Evolutionary conservation across 768 basidiomycete species (phyloP), one percentile per base, ranked within the genome.

Genomic region (Kwoniella botswanensis): DNA sequence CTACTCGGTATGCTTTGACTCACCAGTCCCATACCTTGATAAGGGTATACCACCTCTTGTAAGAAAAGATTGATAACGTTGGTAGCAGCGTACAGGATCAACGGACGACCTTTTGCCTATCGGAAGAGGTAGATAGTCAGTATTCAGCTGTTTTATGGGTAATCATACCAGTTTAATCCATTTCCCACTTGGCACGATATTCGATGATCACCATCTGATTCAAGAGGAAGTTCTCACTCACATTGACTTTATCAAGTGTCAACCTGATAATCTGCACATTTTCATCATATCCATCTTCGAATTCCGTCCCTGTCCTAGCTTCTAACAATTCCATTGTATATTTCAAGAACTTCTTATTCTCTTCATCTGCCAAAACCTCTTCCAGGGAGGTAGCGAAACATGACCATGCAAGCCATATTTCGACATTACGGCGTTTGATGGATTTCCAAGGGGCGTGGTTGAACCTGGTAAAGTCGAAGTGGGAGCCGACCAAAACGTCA

Each of bases 391-490:
- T 85, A 78, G 91, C 91, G 83, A 90, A 94, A 77, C 92, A 89
- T 24, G 88, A 87, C 93, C 93, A 95, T 67, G 92, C 89, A 41
- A 96, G 85, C 91, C 93, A 95, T 70, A 88, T 85, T 53, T 86
- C 86, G 67, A 93, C 84, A 79, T 93, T 88, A 50, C 87, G 84
- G 18, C 85, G 86, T 55, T 86, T 88, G 68, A 96, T 87, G 13
- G 87, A 85, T 0, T 90, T 90, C 91, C 92, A 96, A 0, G 89
- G 88, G 17, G 86, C 88, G 74, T 88, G 89, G 67, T 87, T 84
- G 81, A 95, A 95, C 93, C 93, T 91, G 57, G n/a, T 2, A 46
- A 35, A 35, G 35, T 35, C 41, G 24, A 21, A 4, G 50, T n/a
- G 29, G 17, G 35, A 35, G 35, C 35, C 35, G 35, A 9, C 1